Conservation (phyloP, 2,329 filamentous ascomycete species). For the Trichoderma sp. region DNA sequence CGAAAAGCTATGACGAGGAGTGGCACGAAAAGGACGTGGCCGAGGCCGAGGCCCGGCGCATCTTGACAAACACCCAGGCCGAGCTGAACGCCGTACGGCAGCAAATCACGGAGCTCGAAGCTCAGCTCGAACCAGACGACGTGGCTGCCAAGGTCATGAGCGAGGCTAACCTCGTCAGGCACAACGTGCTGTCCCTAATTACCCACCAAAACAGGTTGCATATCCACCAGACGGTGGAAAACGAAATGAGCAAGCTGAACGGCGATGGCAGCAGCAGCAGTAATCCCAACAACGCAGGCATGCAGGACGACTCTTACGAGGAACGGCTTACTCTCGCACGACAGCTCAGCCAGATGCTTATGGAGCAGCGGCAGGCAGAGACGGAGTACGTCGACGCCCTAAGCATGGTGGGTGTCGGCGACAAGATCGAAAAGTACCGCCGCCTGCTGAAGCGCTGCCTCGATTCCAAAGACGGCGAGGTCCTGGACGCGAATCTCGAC, state of each 20-base stretch:
- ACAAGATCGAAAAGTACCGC: slow-evolving; percentile 72
- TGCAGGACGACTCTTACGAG: slow-evolving; percentile 47
- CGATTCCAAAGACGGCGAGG: slow-evolving; percentile 64
- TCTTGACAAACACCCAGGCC: slow-evolving; percentile 64
- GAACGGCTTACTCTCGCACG: slow-evolving; percentile 58
- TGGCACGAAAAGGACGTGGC: slow-evolving; percentile 70
- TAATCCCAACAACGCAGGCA: slow-evolving; percentile 3
- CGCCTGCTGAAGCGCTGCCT: slow-evolving; percentile 67
- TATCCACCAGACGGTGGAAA: slow-evolving; percentile 52
- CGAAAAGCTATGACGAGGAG: slow-evolving; percentile 70
- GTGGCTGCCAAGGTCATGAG: slow-evolving; percentile 48
- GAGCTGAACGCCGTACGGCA: slow-evolving; percentile 63
- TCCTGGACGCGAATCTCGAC: slow-evolving; percentile 63
- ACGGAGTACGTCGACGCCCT: slow-evolving; percentile 67
- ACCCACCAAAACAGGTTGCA: slow-evolving; percentile 53
- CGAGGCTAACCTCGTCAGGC: slow-evolving; percentile 51
- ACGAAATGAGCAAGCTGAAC: slow-evolving; percentile 50
- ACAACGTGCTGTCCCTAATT: slow-evolving; percentile 49
- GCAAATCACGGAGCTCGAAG: slow-evolving; percentile 58
- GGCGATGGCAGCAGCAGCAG: slow-evolving; percentile 37
- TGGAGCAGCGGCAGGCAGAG: slow-evolving; percentile 62
- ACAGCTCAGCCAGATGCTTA: slow-evolving; percentile 55
- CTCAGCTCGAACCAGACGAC: slow-evolving; percentile 55
- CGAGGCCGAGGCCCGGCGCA: slow-evolving; percentile 64
- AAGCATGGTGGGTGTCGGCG: slow-evolving; percentile 66